Conservation (phyloP, 2,329 filamentous ascomycete species). For the Aspergillus aculeatinus region DNA sequence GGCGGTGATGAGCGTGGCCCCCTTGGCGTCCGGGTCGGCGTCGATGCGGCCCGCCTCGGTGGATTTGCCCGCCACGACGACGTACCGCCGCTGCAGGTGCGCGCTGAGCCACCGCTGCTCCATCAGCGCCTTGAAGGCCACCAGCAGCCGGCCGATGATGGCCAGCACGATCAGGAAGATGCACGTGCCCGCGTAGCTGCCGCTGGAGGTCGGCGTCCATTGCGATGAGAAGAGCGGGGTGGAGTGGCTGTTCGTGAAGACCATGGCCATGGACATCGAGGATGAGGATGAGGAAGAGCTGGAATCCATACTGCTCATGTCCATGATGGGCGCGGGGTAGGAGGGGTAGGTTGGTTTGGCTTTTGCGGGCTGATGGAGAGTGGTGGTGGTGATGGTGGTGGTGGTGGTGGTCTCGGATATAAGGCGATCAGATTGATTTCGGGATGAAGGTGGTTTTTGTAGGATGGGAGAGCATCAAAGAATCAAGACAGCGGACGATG, state of each 20-base stretch:
- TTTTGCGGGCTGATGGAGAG: too few relatives aligned
- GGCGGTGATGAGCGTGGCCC: slow-evolving; percentile 64
- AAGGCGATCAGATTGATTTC: background rate
- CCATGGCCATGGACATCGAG: slow-evolving; percentile 36
- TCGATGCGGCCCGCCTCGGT: slow-evolving; percentile 60
- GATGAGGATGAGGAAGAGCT: slow-evolving; percentile 16
- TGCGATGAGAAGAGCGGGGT: slow-evolving; percentile 65
- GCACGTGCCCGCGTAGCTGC: slow-evolving; percentile 82
- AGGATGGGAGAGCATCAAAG: background rate
- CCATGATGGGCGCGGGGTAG: slow-evolving; percentile 10
- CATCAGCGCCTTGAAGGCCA: slow-evolving; percentile 65
- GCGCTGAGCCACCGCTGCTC: slow-evolving; percentile 66
- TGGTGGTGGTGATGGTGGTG: too few relatives aligned
- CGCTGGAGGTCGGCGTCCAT: slow-evolving; percentile 72
- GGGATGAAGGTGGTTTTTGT: background rate
- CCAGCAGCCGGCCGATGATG: slow-evolving; percentile 65
- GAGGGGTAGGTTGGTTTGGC: background rate
- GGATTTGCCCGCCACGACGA: slow-evolving; percentile 67
- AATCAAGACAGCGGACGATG: background rate
- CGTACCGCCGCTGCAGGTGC: slow-evolving; percentile 73
- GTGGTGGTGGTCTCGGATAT: background rate
- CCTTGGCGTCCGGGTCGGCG: slow-evolving; percentile 61
- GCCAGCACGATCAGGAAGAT: slow-evolving; percentile 83
- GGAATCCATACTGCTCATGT: slow-evolving; percentile 21
- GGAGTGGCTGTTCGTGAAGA: slow-evolving; percentile 56